phyloP scores from a whole-genome alignment of 164 flowering plant genomes.

The Pachysandra terminalis region DNA sequence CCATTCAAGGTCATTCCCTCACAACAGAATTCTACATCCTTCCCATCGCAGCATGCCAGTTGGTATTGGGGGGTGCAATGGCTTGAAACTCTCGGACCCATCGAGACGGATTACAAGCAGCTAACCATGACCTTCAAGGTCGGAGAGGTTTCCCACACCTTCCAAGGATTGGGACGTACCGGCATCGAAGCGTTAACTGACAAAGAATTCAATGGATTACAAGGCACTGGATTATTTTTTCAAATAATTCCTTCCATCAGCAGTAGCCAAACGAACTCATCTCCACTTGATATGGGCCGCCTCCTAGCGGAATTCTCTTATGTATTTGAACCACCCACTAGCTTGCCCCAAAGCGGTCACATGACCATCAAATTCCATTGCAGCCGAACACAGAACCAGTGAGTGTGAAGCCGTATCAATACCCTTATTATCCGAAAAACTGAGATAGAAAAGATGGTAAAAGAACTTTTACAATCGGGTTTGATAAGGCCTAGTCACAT shows the following conservation, averaged over 20 bases:
- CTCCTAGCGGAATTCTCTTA: constrained; percentile 7
- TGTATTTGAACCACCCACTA: constrained; percentile 4
- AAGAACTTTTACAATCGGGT: neutral
- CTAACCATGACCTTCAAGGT: constrained; percentile 6
- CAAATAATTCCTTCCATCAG: constrained; percentile 1
- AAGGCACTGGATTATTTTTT: constrained; percentile 8
- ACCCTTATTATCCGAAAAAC: constrained; percentile 13
- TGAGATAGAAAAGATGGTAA: constrained; percentile 6
- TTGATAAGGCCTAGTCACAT: constrained; percentile 6
- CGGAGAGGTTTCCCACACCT: constrained; percentile 1
- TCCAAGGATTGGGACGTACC: constrained; percentile 9
- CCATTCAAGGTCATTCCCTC: constrained; percentile 6
- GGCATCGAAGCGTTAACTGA: neutral
- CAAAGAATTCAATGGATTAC: neutral
- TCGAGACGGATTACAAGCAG: constrained; percentile 9
- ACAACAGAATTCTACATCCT: constrained; percentile 5
- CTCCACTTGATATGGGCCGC: neutral
- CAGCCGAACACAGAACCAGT: neutral
- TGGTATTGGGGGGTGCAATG: constrained; percentile 21
- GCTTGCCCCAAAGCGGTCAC: constrained; percentile 6
- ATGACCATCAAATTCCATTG: constrained; percentile 9
- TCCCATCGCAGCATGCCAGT: constrained; percentile 16
- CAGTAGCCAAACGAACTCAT: neutral
- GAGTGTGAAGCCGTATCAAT: constrained; percentile 9
- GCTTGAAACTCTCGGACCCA: constrained; percentile 15